Base-by-base conservation (phyloP, 208 protist species). In the Crithidia brevicula region DNA sequence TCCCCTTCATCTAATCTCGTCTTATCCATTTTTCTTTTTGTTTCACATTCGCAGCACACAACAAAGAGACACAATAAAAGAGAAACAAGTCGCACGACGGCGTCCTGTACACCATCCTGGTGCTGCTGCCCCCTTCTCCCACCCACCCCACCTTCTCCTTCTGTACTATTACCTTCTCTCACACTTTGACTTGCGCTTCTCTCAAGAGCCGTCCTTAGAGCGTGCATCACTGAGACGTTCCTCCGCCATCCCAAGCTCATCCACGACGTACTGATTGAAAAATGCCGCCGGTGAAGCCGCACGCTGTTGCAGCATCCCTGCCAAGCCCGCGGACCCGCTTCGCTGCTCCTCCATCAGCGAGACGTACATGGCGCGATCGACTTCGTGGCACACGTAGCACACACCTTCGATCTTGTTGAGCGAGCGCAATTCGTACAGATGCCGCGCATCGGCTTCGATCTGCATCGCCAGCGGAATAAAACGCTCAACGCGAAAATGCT, bases 391-490 rank as follows among this genome's bases (percentile, higher is more conserved):
- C n/a, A 92, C 79, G 67, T 91, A 96, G 70, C 80, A 88, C 18
- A 96, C 79, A 1, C 86, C 88, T 54, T 96, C 91, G 10, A 96
- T 76, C 43, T 91, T 81, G 70, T 96, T 96, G 7, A 84, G 67
- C 4, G 56, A 10, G 7, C 86, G 81, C 57, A 91, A 88, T 54
- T 92, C 84, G 71, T 83, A 94, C 27, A 96, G 60, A 56, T 96
- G 91, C 34, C 88, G 83, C 27, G 88, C 91, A 61, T 96, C 91
- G 0, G 91, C 91, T 51, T 94, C 86, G 20, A 96, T 94, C 67
- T 96, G 91, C 91, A 96, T 94, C 20, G 88, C 68, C 16, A 96
- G 60, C 3, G 91, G 91, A 50, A 96, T 93, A 54, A 96, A 96
- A 5, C 84, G 77, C 68, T 96, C 91, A 4, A 96, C 91, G 0